A percentile compares a stretch with the other conserved stretches of the same genome.
These are phyloP conservation scores for Cicer pinnatifidum DNA, from an alignment of 306 rosid genomes.

Conservation along the genomic window DNA sequence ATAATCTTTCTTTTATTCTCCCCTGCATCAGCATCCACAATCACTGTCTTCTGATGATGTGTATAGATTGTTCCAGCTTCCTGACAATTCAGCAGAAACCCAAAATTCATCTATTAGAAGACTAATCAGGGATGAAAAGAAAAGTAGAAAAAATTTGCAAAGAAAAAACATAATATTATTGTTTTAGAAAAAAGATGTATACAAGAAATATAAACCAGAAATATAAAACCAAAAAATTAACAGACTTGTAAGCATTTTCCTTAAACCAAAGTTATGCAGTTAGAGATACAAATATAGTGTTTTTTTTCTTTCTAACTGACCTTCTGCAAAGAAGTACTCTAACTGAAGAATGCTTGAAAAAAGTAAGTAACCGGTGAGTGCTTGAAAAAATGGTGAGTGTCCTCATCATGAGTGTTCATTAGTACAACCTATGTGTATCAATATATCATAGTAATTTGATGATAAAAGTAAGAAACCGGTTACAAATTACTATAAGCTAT, in stretches of 20 bases:
- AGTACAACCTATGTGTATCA: conserved; percentile 67
- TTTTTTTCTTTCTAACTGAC: conserved; percentile 42
- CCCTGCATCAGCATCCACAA: conserved; percentile 89
- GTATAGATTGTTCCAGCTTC: conserved; percentile 90
- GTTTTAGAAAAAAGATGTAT: too few relatives aligned
- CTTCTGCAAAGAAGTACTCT: conserved; percentile 73
- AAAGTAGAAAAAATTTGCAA: too few relatives aligned
- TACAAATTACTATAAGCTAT: background rate
- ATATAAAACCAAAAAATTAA: background rate
- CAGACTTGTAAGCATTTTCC: background rate
- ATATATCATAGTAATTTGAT: conserved; percentile 33
- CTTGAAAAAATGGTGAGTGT: conserved; percentile 79
- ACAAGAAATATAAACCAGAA: too few relatives aligned
- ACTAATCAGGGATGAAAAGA: too few relatives aligned
- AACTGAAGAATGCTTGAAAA: conserved; percentile 87
- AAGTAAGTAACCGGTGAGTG: too few relatives aligned
- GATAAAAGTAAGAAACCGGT: conserved; percentile 17
- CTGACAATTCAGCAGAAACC: conserved; percentile 47
- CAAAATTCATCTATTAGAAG: too few relatives aligned
- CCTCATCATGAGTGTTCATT: conserved; percentile 80
- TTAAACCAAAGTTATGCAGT: background rate
- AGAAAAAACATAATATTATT: too few relatives aligned
- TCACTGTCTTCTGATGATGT: conserved; percentile 93
- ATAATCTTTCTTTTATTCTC: conserved; percentile 67
- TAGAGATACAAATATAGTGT: conserved; percentile 1